Conservation (phyloP, 2,329 filamentous ascomycete species). For the Albophoma yamanashiensis region DNA sequence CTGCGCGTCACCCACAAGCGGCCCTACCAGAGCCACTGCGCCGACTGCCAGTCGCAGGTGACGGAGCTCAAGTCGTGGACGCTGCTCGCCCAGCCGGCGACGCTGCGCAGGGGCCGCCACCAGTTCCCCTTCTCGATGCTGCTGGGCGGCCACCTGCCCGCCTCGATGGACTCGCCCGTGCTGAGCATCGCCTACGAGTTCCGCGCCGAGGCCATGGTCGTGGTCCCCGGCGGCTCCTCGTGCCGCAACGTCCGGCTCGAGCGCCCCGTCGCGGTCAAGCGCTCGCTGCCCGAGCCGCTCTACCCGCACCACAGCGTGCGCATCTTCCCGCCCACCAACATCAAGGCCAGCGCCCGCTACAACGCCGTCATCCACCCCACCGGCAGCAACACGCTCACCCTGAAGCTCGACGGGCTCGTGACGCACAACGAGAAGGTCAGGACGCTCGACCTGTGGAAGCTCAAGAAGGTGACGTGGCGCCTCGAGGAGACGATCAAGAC, state of each 20-base stretch:
- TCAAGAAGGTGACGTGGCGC: slow-evolving; percentile 87
- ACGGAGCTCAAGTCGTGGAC: slow-evolving; percentile 72
- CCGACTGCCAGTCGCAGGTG: slow-evolving; percentile 59
- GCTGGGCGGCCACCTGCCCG: slow-evolving; percentile 76
- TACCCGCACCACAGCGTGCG: slow-evolving; percentile 81
- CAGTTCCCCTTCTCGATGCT: slow-evolving; percentile 83
- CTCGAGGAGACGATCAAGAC: slow-evolving; percentile 81
- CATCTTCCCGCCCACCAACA: slow-evolving; percentile 92
- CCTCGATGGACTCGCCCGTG: slow-evolving; percentile 65
- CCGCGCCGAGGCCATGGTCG: slow-evolving; percentile 52
- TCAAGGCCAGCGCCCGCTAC: slow-evolving; percentile 76
- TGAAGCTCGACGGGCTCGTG: slow-evolving; percentile 80
- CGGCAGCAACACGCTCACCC: slow-evolving; percentile 65
- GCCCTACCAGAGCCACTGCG: slow-evolving; percentile 70
- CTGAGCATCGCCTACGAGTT: slow-evolving; percentile 72
- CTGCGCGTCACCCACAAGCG: slow-evolving; percentile 68
- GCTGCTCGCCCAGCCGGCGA: slow-evolving; percentile 51
- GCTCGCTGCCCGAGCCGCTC: slow-evolving; percentile 64
- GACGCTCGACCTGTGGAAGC: slow-evolving; percentile 70
- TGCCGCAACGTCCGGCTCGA: slow-evolving; percentile 45
- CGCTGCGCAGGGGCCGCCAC: slow-evolving; percentile 48
- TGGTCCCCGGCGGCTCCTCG: slow-evolving; percentile 36
- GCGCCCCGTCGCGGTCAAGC: slow-evolving; percentile 62
- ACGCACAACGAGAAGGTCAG: slow-evolving; percentile 56
- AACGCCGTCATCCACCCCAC: slow-evolving; percentile 79